Conservation (phyloP, 371 early-diverging fungal genomes). For the Circinella minor region DNA sequence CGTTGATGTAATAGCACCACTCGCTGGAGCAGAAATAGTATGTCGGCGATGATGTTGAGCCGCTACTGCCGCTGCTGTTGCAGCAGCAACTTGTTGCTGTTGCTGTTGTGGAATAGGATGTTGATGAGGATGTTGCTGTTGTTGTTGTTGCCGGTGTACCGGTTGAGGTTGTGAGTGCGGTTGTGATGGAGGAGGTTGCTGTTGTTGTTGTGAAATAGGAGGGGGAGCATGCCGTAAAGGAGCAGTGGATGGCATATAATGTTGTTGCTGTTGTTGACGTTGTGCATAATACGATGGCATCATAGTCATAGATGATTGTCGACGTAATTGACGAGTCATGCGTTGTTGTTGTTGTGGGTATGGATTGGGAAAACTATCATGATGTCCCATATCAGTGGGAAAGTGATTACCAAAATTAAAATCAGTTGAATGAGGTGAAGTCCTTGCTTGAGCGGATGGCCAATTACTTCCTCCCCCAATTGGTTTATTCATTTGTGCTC, state of each 20-base stretch:
- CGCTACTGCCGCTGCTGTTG: neutral
- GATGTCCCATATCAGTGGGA: neutral
- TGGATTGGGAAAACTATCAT: conserved; percentile 7
- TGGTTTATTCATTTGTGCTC: conserved; percentile 21
- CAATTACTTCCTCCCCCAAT: conserved; percentile 17
- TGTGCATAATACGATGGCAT: conserved; percentile 22
- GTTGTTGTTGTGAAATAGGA: neutral
- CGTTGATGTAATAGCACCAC: neutral
- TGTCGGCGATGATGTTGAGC: conserved; percentile 16
- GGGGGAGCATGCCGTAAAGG: conserved; percentile 5
- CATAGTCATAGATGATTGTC: conserved; percentile 23
- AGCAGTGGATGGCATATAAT: conserved; percentile 9
- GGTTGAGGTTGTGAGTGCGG: neutral
- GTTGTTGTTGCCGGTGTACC: neutral
- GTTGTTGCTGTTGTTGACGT: conserved; percentile 16
- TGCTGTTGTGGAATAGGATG: conserved; percentile 5
- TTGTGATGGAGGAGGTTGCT: neutral
- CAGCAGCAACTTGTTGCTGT: neutral
- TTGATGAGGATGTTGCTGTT: neutral
- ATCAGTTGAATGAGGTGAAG: conserved; percentile 8
- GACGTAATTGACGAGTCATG: conserved; percentile 17
- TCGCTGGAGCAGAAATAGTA: conserved; percentile 14
- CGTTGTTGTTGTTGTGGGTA: conserved; percentile 14
- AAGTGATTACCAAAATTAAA: neutral
- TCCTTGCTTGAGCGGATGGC: conserved; percentile 18